Base-by-base conservation (phyloP, 1,284 basidiomycete genomes). In the Boletellus dicymbophilus region DNA sequence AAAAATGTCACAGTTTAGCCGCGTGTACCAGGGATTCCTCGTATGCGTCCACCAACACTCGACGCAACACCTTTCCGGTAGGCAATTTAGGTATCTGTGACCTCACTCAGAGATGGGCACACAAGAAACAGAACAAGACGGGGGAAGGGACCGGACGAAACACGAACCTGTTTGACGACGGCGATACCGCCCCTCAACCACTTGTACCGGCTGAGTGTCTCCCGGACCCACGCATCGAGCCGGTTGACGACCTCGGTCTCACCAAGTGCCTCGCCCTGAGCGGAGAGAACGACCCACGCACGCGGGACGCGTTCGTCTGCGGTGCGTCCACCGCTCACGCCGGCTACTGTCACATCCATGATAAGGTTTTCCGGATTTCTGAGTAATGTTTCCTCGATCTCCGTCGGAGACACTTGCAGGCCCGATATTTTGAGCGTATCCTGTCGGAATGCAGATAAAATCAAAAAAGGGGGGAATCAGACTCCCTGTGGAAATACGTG, bases 341-440 rank as follows among this genome's bases (percentile, higher is more conserved):
- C 88, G 0, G 84, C 85, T 8, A 90, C 88, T 2, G 76, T 75
- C 10, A 72, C 82, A 52, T 90, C 88, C 6, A 63, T 62, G 51
- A 88, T 75, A 27, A 88, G 72, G 27, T 69, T 72, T 6, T 76
- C 74, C 0, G 87, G 84, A 42, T 89, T 80, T 0, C 71, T 69
- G 21, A 82, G 72, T 0, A 89, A 67, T 16, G 76, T 76, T 25
- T 81, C 73, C 61, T 90, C 88, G 38, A 90, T 84, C 60, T 90
- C 87, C 11, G 78, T 76, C 1, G 88, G 88, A 0, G 88, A 87
- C 0, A 90, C 88, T 65, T 90, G 88, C 37, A 73, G 72, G 9
- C 88, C 87, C 0, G 85, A 88, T 7, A 90, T 75, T 60, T 90
- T 89, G 11, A 90, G 72, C 0, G 79, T 88, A 60, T 88, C 87